phyloP scores from a whole-genome alignment of 192 early-diverging fungal genomes.

The Pecoramyces ruminantium region DNA sequence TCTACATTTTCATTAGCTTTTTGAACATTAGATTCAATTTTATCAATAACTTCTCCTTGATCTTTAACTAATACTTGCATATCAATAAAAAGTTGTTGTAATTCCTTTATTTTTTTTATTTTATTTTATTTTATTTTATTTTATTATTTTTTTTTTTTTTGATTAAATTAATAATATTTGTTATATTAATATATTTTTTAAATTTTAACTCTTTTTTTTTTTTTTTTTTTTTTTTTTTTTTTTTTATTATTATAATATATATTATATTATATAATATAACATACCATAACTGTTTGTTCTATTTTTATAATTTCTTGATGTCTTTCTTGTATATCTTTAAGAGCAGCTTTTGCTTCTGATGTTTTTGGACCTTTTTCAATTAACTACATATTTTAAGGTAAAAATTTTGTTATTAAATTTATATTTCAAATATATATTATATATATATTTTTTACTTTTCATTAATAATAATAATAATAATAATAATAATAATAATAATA shows the following conservation, averaged over 20 bases:
- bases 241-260: no score
- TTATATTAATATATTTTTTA: no score
- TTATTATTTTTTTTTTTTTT: no score
- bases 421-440: background rate
- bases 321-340: constrained; percentile 66
- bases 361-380: constrained; percentile 53
- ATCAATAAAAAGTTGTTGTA: constrained; percentile 76
- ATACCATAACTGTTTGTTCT: constrained; percentile 67
- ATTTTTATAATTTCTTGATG: constrained; percentile 77
- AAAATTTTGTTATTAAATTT: no score
- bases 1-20: constrained; percentile 43
- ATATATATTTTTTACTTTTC: background rate
- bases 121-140: no score
- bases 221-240: no score
- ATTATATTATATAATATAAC: no score
- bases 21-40: constrained; percentile 49
- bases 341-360: constrained; percentile 49
- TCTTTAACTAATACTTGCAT: constrained; percentile 67
- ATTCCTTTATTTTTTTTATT: constrained; percentile 20
- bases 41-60: constrained; percentile 53
- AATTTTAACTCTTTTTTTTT: no score
- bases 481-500: background rate
- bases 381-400: no score
- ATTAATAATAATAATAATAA: background rate
- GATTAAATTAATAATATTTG: no score